Base-by-base conservation (phyloP, 2,329 filamentous ascomycete genomes). In the Incumbomyces delicatus region DNA sequence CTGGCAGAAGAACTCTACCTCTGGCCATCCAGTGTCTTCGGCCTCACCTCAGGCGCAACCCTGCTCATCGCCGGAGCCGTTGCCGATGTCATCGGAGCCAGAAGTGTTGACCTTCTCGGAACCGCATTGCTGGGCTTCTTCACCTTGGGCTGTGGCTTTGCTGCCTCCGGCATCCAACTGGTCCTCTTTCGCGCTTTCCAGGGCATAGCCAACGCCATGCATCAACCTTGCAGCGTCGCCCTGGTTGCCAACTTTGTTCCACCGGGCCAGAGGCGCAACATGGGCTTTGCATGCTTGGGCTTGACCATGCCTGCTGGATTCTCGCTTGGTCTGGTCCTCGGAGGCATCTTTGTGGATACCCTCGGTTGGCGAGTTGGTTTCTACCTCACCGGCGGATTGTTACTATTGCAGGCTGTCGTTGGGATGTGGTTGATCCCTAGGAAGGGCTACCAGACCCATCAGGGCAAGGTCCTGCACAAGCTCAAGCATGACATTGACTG, bases 351-450 rank as follows among this genome's bases (percentile, higher is more conserved):
- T 30, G 61, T 67, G 1, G 65, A 72, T 29, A 66, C 62, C 0
- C 65, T 73, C 38, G 71, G 72, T 2, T 78, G 75, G 75, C 58
- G 74, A 37, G 69, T 62, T 50, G 74, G 71, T 1, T 79, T 71
- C 53, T 70, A 75, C 51, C 61, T 74, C 2, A 61, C 64, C 17
- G 70, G 70, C 22, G 60, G 62, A 2, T 40, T 63, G 6, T 58
- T 72, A 6, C 63, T 70, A n/a, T 51, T 62, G 1, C 46, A 67
- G 4, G 64, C 64, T 2, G 30, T 66, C 18, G 71, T 62, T 61
- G 64, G 57, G 6, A 7, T 50, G 33, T 27, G 34, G 32, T n/a
- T 27, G 3, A 20, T 51, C 69, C 40, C 71, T 69, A n/a, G n/a
- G n/a, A n/a, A n/a, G n/a, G n/a, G n/a, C n/a, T 11, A 62, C 55